These are phyloP conservation scores for Citrus trifoliata DNA, from an alignment of 345 rosid genomes.

Conservation along the genomic window DNA sequence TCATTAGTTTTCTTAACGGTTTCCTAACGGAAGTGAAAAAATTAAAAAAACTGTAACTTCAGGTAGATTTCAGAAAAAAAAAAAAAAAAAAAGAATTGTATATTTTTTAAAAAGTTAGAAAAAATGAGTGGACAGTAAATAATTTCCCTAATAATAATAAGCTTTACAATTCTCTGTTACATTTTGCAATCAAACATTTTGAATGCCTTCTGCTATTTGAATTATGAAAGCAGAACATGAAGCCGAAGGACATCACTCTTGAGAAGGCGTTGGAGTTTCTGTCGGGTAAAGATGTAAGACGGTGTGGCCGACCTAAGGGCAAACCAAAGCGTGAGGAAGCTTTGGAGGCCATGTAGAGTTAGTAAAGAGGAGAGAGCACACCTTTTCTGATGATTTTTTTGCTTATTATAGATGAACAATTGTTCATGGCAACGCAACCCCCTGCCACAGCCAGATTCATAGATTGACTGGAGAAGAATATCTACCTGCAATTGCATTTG, in stretches of 20 bases:
- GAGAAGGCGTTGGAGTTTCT: conserved; percentile 76
- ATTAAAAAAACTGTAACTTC: too few species aligned
- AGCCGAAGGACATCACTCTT: conserved; percentile 55
- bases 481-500: too few species aligned
- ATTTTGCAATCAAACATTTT: not conserved
- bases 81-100: too few species aligned
- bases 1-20: too few species aligned
- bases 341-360: conserved; percentile 23
- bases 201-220: not conserved
- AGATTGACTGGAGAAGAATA: not conserved
- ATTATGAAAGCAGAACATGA: conserved; percentile 48
- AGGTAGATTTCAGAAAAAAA: rapidly evolving
- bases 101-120: too few species aligned
- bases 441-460: not conserved
- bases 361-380: not conserved
- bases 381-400: not conserved
- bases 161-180: not conserved
- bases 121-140: too few species aligned
- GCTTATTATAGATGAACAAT: not conserved
- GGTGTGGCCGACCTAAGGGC: conserved; percentile 66
- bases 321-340: conserved; percentile 39
- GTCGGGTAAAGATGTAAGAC: conserved; percentile 55
- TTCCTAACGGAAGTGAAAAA: too few species aligned
- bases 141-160: not conserved
- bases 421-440: not conserved